A percentile compares a stretch with the other conserved stretches of the same genome.
These are phyloP conservation scores for Penicillium roqueforti DNA, from an alignment of 495 filamentous ascomycete genomes.

Conservation along the genomic window DNA sequence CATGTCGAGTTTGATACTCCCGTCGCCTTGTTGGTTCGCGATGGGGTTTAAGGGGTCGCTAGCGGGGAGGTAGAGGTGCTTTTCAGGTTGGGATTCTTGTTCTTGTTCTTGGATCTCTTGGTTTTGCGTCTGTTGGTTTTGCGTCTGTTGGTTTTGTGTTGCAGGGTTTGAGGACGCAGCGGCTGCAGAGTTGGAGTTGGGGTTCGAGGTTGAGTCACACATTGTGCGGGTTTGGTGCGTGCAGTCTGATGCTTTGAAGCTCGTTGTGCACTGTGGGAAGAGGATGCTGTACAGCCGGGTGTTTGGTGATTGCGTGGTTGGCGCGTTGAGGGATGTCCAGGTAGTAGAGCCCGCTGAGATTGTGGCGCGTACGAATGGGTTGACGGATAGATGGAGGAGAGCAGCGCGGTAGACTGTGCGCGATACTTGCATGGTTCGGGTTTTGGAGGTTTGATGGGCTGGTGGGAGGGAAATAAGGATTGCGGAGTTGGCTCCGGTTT, in stretches of 20 bases:
- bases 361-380: conserved; percentile 24
- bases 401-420: conserved; percentile 29
- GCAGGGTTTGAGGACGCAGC: neutral
- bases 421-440: conserved; percentile 23
- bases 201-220: conserved; percentile 9
- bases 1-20: conserved; percentile 39
- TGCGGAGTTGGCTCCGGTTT: neutral
- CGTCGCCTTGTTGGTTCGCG: conserved; percentile 5
- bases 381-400: conserved; percentile 28
- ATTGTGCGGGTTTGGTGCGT: conserved; percentile 20
- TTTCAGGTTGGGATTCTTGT: conserved; percentile 9
- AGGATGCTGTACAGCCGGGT: conserved; percentile 21
- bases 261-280: conserved; percentile 25
- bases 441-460: conserved; percentile 2
- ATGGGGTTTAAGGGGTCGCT: conserved; percentile 15
- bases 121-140: neutral
- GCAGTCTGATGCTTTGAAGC: neutral
- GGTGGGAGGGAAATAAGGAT: conserved; percentile 10
- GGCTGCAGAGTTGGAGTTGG: neutral
- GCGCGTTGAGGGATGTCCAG: conserved; percentile 1
- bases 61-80: conserved; percentile 27
- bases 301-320: neutral
- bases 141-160: neutral
- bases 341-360: neutral
- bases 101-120: conserved; percentile 13